These are phyloP conservation scores for Colletotrichum brevisporum DNA, from an alignment of 2,329 filamentous ascomycete species.

Conservation along the genomic window DNA sequence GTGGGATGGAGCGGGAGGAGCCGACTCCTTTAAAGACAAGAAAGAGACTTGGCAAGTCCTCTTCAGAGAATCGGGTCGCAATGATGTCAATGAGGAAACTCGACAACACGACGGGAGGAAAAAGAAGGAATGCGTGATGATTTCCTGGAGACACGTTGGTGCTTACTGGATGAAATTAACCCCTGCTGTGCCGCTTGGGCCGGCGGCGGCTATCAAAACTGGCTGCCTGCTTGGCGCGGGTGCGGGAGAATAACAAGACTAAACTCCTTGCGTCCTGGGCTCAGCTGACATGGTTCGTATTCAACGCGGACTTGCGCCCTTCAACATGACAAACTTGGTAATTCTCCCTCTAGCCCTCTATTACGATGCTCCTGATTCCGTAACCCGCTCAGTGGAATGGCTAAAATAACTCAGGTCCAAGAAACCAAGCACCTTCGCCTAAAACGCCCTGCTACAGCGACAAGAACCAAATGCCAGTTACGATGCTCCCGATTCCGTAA, in stretches of 20 bases:
- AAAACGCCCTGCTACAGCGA: too few species aligned
- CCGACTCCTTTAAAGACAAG: neutral
- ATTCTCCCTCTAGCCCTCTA: too few species aligned
- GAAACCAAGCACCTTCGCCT: too few species aligned
- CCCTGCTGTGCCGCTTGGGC: slow-evolving; percentile 19
- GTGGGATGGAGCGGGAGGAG: neutral
- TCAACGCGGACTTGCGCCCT: too few species aligned
- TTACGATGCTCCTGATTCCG: too few species aligned
- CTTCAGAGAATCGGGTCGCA: neutral
- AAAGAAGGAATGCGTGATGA: neutral
- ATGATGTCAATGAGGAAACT: neutral
- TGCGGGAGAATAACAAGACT: neutral
- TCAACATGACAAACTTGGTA: too few species aligned
- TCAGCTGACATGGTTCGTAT: too few species aligned
- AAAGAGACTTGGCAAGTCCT: neutral
- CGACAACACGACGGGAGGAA: neutral
- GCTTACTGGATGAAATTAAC: neutral
- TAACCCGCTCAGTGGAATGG: too few species aligned
- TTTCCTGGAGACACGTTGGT: neutral
- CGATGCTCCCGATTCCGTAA: too few species aligned
- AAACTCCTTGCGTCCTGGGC: neutral
- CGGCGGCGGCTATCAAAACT: neutral
- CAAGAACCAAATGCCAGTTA: too few species aligned
- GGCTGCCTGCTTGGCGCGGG: slow-evolving; percentile 8
- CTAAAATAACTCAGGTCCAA: too few species aligned